Evolutionary conservation across 345 rosid species (phyloP), one percentile per base, ranked within the genome.

Genomic region (Citrus unshiu): DNA sequence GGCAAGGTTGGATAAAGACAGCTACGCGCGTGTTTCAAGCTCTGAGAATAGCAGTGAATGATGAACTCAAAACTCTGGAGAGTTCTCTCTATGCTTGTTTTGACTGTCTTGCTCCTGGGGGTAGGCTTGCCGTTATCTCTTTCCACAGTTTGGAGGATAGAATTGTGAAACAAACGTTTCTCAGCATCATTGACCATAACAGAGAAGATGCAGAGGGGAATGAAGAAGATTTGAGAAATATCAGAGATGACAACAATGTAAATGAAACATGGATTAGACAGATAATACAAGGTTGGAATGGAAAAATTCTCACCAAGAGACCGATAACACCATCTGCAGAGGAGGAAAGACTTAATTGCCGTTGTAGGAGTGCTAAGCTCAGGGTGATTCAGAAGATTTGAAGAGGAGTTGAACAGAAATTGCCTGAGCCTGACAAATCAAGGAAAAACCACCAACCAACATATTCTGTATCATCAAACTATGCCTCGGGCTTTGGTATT

Each of bases 1-100:
- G 98, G 85, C 99, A 89, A 86, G 98, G 99, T 75, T 95, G 97
- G 98, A 87, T 95, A 82, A 93, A 95, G 84, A 92, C 97, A n/a
- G 99, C 99, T 46, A 92, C 95, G 37, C 87, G 97, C 65, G 98
- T 93, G 73, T 95, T 93, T 73, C 99, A 95, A 82, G 96, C 97
- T 32, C 88, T 95, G 67, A 86, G 99, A 80, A 95, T 93, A 30
- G 97, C 98, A 46, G 99, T 95, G 51, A 95, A 95, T 49, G 96
- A 95, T 81, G 99, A 95, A 81, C 98, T 95, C 32, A 89, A 84
- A 77, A 88, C 93, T 3, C 86, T 95, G 74, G 90, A 91, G 81
- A 85, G 89, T 77, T 82, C 99, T 22, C 93, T 91, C 37, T 75
- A 85, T 79, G 86, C 89, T 70, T 86, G 90, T 69, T 95, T 92